Conservation (phyloP, 1,139 yeast genomes). For the Candida pseudoviswanathii region DNA sequence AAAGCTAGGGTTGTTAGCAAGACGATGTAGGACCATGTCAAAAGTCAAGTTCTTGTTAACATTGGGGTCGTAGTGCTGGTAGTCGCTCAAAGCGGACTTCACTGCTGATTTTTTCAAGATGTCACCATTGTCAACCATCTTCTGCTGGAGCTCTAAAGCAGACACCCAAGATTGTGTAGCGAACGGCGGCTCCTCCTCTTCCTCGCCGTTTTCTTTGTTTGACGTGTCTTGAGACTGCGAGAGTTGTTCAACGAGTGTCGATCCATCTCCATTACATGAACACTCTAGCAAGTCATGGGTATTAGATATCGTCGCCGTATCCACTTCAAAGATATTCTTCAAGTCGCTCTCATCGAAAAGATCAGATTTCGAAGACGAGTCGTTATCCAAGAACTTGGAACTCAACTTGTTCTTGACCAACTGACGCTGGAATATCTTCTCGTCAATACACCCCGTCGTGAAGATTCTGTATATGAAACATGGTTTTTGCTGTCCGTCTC, state of each 20-base stretch:
- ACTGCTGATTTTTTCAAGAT: constrained; percentile 43
- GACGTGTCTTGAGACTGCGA: constrained; percentile 16
- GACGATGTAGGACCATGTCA: constrained; percentile 14
- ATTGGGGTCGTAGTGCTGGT: constrained; percentile 59
- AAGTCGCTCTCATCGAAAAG: constrained; percentile 67
- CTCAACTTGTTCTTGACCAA: constrained; percentile 81
- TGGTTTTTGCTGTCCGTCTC: constrained; percentile 86
- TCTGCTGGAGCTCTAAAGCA: constrained; percentile 33
- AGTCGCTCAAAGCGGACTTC: constrained; percentile 60
- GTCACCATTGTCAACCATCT: constrained; percentile 18
- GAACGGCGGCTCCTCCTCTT: constrained; percentile 12
- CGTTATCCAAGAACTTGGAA: constrained; percentile 69
- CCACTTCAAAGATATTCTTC: constrained; percentile 71
- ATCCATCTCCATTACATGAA: constrained; percentile 52
- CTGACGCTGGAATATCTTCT: constrained; percentile 93
- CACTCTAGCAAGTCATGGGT: constrained; percentile 89
- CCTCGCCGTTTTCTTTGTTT: constrained; percentile 14
- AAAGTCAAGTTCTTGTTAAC: constrained; percentile 10
- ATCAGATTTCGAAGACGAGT: constrained; percentile 37
- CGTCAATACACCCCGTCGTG: constrained; percentile 91
- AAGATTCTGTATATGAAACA: constrained; percentile 82
- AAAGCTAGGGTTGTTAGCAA: constrained; percentile 10
- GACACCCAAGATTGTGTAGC: constrained; percentile 41
- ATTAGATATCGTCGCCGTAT: constrained; percentile 55
- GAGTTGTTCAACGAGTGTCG: constrained; percentile 4